phyloP scores from a whole-genome alignment of 2,329 filamentous ascomycete genomes.

The Teratosphaeria destructans region DNA sequence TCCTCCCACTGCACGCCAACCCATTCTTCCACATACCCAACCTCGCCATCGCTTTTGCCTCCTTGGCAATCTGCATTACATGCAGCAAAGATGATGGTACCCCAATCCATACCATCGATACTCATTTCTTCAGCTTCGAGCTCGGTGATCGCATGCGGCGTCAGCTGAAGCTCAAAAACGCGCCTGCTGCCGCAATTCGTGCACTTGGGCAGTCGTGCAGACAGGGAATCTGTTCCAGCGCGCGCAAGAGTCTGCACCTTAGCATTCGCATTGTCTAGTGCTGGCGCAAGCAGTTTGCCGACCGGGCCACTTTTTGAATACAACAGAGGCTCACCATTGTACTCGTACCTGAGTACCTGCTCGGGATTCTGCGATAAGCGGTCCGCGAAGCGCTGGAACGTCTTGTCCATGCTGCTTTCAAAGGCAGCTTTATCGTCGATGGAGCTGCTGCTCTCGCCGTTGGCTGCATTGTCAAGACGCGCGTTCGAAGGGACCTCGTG shows the following conservation, averaged over 20 bases:
- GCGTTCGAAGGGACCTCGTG: slow-evolving; percentile 27
- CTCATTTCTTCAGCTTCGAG: slow-evolving; percentile 63
- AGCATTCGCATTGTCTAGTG: slow-evolving; percentile 15
- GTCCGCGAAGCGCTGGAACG: slow-evolving; percentile 43
- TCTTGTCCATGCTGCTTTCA: slow-evolving; percentile 39
- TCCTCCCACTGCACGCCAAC: slow-evolving; percentile 98
- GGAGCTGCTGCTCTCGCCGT: slow-evolving; percentile 15
- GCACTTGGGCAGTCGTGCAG: slow-evolving; percentile 59
- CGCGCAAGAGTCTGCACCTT: slow-evolving; percentile 14
- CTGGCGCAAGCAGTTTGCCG: slow-evolving; percentile 49
- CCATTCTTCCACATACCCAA: slow-evolving; percentile 89
- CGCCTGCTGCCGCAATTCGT: slow-evolving; percentile 62
- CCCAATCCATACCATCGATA: slow-evolving; percentile 92
- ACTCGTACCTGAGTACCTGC: slow-evolving; percentile 42
- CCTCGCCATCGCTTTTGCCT: slow-evolving; percentile 48
- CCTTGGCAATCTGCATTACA: slow-evolving; percentile 69
- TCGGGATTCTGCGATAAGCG: slow-evolving; percentile 40
- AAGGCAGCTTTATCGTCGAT: slow-evolving; percentile 38
- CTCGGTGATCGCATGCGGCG: slow-evolving; percentile 80
- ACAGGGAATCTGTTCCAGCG: slow-evolving; percentile 16
- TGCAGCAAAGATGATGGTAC: slow-evolving; percentile 77
- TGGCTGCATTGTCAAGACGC: slow-evolving; percentile 16
- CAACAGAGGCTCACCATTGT: slow-evolving; percentile 47
- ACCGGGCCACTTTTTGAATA: slow-evolving; percentile 70
- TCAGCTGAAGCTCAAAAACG: slow-evolving; percentile 86